These are phyloP conservation scores for Carex pumila DNA, from an alignment of 176 grass and related monocot species.

Conservation along the genomic window DNA sequence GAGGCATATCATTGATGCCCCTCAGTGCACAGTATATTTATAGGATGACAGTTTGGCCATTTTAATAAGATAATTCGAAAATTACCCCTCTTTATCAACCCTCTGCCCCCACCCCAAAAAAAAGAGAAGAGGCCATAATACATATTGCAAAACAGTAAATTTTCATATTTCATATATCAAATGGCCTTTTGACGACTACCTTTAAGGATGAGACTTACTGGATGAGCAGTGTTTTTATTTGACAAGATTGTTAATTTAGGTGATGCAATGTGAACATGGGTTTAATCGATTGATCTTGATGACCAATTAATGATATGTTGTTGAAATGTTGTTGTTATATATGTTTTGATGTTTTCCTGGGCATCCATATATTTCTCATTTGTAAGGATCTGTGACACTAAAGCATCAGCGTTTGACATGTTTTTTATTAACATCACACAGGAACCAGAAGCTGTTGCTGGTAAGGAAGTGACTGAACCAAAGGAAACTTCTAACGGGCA, in stretches of 20 bases:
- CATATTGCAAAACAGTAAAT: neutral
- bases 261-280: neutral
- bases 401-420: neutral
- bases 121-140: neutral
- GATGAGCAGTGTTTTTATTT: neutral
- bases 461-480: slow-evolving; percentile 13
- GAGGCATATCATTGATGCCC: neutral
- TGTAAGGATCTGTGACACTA: neutral
- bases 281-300: neutral
- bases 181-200: neutral
- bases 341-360: neutral
- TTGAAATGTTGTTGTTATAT: neutral
- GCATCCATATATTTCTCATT: neutral
- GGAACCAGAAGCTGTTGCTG: neutral
- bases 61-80: neutral
- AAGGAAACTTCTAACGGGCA: neutral
- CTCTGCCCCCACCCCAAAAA: too few relatives aligned
- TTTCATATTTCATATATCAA: neutral
- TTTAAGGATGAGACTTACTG: neutral
- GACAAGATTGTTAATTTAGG: neutral
- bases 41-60: neutral
- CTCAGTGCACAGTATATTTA: neutral
- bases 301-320: neutral
- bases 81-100: neutral
- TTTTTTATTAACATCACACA: neutral